Base-by-base conservation (phyloP, 108 stramenopile species). In the Nitzschia sp. region DNA sequence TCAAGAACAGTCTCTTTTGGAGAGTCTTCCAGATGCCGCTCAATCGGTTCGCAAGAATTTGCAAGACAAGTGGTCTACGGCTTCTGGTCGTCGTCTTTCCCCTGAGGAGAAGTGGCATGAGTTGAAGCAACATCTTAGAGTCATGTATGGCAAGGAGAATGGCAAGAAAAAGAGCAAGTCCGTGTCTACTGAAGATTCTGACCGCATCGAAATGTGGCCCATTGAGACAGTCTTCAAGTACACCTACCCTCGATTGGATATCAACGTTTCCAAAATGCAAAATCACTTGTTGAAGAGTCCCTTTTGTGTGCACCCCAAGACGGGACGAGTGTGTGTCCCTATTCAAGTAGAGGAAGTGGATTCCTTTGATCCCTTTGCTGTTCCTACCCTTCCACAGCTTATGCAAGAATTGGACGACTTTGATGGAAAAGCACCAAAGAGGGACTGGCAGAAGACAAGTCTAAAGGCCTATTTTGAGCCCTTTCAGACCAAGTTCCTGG, bases 271-370 rank as follows among this genome's bases (percentile, higher is more conserved):
- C 62, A 99, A 97, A 73, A 84, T 86, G 79, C 87, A 88, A 58
- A 99, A 99, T 82, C 99, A 99, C 87, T 94, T 99, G 83, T 88
- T 99, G 60, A 99, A 99, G 65, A 82, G 79, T 71, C 99, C 99
- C 19, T 99, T 98, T 77, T 96, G 95, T 61, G 95, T 98, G 10
- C 99, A 99, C 83, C 99, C 99, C 48, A 99, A 99, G 72, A 95
- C 96, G 7, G 91, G 98, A 22, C 80, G 97, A 22, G 99, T 99
- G 8, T 99, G 99, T 80, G 96, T 99, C 12, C 99, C 99, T 8
- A 93, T 99, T 61, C 73, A 86, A 21, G 75, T 72, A 20, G 39
- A 55, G 14, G 80, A 80, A 21, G 53, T 90, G 40, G 83, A 80
- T 15, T 71, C 67, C 2, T 98, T 98, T 77, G 83, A 95, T 82